Evolutionary conservation across 2,329 filamentous ascomycete species (phyloP), one percentile per base, ranked within the genome.

Genomic region (Colletotrichum sp.): DNA sequence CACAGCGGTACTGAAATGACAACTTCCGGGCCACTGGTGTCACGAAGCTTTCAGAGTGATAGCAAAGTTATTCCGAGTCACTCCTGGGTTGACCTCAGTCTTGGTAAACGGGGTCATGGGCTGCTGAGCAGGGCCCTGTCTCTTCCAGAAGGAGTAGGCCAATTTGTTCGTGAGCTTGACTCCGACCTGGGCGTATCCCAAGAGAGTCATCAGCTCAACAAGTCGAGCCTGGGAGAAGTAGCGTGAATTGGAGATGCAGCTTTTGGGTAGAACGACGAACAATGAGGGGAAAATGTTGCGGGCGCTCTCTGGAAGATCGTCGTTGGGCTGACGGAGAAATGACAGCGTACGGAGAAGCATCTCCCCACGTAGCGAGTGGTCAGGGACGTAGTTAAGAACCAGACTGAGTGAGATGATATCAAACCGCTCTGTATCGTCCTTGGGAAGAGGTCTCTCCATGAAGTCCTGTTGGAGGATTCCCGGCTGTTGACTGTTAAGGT

Each of bases 361-460:
- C 73, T 94, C 91, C 3, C 97, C 97, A 79, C 96, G 90, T 6
- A 89, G 90, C 36, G 86, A 85, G 4, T 95, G 90, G 78, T 96
- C 93, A 0, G 96, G 95, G 4, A 98, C 96, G 81, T 96, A 99
- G 84, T 99, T 99, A 77, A 99, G 88, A 7, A 99, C 97, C 69
- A 99, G 87, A 10, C 96, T 98, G 28, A 99, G 88, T 65, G 96
- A 98, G 80, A 99, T 93, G 67, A 98, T 91, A 82, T 99, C 95
- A 82, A 98, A 98, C 26, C 87, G 87, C 55, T 96, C 92, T 1
- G 86, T 83, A 7, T 90, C 86, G 26, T 89, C 83, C 7, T 81
- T 82, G 0, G 96, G 96, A 4, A 96, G 84, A 1, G 96, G 94
- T 30, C 96, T 90, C 78, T 95, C 86, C 96, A 99, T 98, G 81